A percentile compares a stretch with the other conserved stretches of the same genome.
Conservation (phyloP, 2,329 filamentous ascomycete genomes). For the Alternaria ethzedia region DNA sequence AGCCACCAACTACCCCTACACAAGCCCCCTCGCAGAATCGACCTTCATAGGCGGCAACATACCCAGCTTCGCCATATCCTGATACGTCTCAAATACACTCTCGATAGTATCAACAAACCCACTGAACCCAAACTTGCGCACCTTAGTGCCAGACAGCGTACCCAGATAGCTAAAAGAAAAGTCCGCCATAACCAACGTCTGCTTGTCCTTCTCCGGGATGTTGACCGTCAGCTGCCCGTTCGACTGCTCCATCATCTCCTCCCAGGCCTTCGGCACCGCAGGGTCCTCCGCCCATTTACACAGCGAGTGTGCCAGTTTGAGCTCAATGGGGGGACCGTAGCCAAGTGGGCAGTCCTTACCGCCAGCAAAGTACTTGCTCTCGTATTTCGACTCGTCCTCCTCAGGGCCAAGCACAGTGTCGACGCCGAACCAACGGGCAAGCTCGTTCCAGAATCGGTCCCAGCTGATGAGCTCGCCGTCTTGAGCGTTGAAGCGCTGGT, state of each 20-base stretch:
- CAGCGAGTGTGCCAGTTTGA: not conserved
- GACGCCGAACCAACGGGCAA: conserved; percentile 16
- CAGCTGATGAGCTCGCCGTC: conserved; percentile 4
- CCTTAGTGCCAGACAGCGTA: conserved; percentile 12
- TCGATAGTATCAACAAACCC: conserved; percentile 17
- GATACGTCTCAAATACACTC: conserved; percentile 19
- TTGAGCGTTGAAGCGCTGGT: conserved; percentile 13
- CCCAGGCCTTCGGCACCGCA: not conserved
- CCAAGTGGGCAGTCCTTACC: conserved; percentile 11
- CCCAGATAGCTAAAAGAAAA: conserved; percentile 8
- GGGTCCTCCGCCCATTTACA: conserved; percentile 3
- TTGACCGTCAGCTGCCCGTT: conserved; percentile 9
- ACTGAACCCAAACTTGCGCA: conserved; percentile 14
- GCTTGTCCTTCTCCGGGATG: conserved; percentile 1
- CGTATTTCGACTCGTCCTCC: not conserved
- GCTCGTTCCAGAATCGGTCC: conserved; percentile 17
- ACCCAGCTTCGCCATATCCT: conserved; percentile 16
- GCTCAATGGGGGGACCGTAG: conserved; percentile 6
- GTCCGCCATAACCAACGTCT: conserved; percentile 10
- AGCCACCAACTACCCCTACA: not conserved
- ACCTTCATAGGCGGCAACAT: conserved; percentile 14
- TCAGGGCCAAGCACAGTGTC: conserved; percentile 1
- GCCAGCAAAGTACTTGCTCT: not conserved
- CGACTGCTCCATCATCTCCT: conserved; percentile 14
- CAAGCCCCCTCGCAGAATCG: conserved; percentile 4